Base-by-base conservation (phyloP, 164 flowering plant species). In the Vitis labrusca region DNA sequence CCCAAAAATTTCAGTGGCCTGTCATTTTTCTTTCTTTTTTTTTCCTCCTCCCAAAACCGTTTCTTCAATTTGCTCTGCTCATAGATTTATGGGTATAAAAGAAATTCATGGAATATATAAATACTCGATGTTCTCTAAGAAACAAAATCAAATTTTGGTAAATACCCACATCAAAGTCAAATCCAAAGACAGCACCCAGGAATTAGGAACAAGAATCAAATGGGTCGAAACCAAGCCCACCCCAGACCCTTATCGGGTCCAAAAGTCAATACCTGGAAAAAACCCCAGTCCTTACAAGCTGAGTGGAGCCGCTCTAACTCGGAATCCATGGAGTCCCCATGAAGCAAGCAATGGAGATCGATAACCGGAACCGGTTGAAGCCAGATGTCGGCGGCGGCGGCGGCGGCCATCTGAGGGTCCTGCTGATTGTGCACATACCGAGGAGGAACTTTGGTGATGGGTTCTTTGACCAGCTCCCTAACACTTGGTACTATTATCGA, bases 401-500 rank as follows among this genome's bases (percentile, higher is more conserved):
- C 57, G 2, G 16, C 1, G 19, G 19, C 27, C 2, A 15, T 2
- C 8, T 64, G 66, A 27, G 53, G 66, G 10, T 81, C 81, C n/a
- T 74, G 74, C 58, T 76, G 70, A 1, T 47, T 51, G 4, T 71
- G 83, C 10, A 70, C 16, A 58, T 87, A 87, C 11, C 87, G 69
- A 8, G 74, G 57, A 17, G 88, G 91, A 71, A 87, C 58, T 0
- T 59, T 58, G 73, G 11, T 15, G 13, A 71, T 51, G n/a, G 73
- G 52, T 17, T 75, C 53, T 64, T 79, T 86, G 30, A 78, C 81
- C 61, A 85, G 59, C 66, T 86, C 86, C 32, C 80, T 84, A 63
- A 86, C 90, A 9, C 77, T 78, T 0, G 90, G 86, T 3, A 85
- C 88, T 7, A 75, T 50, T 4, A 86, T 50, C 0, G 88, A 86